Percentiles rank a stretch among this genome's conserved stretches.
Evolutionary conservation across 345 rosid species (phyloP).

Genomic region (Linum tenue): DNA sequence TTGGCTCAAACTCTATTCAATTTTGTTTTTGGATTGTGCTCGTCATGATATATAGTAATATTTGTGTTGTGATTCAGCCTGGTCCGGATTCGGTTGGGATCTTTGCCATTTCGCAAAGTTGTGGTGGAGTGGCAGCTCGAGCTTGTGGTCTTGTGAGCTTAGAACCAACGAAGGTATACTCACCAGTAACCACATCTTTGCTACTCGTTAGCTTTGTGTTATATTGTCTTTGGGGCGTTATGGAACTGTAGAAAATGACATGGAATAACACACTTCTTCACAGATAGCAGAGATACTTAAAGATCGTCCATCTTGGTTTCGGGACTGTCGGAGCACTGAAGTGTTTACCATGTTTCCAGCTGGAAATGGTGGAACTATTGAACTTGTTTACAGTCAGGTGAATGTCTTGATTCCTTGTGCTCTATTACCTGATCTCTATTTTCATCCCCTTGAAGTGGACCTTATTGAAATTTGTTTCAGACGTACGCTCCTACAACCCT

Average conservation of each 20-base stretch:
- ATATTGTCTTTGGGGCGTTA: no score
- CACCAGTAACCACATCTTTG: background rate
- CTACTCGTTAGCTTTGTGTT: background rate
- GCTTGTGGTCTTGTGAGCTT: constrained; percentile 99
- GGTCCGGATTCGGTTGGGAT: constrained; percentile 99
- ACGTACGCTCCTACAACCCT: constrained; percentile 91
- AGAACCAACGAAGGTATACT: constrained; percentile 79
- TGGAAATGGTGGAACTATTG: constrained; percentile 90
- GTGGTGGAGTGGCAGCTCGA: constrained; percentile 99
- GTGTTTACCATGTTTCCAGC: constrained; percentile 94
- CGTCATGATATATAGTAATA: background rate
- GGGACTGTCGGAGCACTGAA: constrained; percentile 97
- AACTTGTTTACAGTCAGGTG: constrained; percentile 92
- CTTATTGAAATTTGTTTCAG: constrained; percentile 30
- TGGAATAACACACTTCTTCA: constrained; percentile 3
- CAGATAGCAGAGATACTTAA: constrained; percentile 98
- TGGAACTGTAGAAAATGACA: background rate
- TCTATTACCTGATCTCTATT: background rate
- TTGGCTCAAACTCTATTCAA: background rate
- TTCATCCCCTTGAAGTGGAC: background rate
- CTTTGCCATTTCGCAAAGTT: constrained; percentile 97
- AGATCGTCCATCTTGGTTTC: constrained; percentile 97
- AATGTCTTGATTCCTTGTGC: constrained; percentile 6
- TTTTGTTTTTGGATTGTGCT: constrained; percentile 1
- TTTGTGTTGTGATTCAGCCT: constrained; percentile 49